These are phyloP conservation scores for Austroboletus niveus DNA, from an alignment of 1,284 basidiomycete genomes.

Conservation along the genomic window DNA sequence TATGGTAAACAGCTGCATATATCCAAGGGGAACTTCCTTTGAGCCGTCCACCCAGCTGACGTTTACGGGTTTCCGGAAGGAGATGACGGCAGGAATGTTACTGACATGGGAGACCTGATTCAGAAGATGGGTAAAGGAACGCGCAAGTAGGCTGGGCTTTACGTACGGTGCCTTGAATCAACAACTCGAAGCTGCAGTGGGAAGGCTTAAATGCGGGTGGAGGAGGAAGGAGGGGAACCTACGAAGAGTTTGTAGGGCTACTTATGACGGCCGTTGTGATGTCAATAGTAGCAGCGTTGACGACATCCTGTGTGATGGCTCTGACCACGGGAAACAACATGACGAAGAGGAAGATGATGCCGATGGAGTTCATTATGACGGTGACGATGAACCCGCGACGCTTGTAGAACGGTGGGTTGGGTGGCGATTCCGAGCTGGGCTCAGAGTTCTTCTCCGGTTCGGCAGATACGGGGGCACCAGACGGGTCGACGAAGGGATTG, in stretches of 20 bases:
- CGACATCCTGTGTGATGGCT: constrained; percentile 61
- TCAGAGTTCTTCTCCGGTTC: background rate
- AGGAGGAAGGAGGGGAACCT: constrained; percentile 20
- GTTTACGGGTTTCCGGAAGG: constrained; percentile 51
- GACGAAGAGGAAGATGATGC: constrained; percentile 62
- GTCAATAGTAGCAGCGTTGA: constrained; percentile 52
- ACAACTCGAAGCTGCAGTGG: constrained; percentile 44
- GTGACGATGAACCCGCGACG: constrained; percentile 48
- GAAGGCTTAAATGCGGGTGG: background rate
- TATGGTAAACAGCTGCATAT: constrained; percentile 45
- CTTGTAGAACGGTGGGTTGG: constrained; percentile 37
- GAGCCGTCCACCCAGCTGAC: constrained; percentile 54
- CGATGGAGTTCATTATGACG: constrained; percentile 41
- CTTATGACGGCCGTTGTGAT: constrained; percentile 51
- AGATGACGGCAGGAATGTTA: constrained; percentile 55
- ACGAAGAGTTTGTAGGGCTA: constrained; percentile 53
- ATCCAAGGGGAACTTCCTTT: constrained; percentile 46
- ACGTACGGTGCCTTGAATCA: constrained; percentile 45
- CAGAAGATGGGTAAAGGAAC: background rate
- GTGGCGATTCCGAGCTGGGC: constrained; percentile 1
- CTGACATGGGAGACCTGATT: constrained; percentile 60
- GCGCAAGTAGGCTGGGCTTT: background rate
- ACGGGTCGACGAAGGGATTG: background rate
- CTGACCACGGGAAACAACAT: constrained; percentile 61
- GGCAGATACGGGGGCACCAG: background rate